Evolutionary conservation across 1,284 basidiomycete genomes (phyloP).

Genomic region (Sutorius eximius): DNA sequence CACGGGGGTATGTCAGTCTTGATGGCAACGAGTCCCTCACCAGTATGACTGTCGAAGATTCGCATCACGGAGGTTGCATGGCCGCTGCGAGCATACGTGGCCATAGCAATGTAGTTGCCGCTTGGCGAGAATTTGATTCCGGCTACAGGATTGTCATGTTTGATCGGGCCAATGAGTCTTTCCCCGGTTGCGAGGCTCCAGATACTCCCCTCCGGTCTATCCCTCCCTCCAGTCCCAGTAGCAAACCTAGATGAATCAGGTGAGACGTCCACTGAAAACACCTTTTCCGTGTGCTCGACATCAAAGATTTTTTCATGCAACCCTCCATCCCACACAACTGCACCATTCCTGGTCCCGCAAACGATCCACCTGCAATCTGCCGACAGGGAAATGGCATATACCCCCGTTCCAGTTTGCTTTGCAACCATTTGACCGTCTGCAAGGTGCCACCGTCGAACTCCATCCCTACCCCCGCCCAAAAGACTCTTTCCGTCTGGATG

Average conservation of each 20-base stretch:
- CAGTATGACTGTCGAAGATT: too few species aligned
- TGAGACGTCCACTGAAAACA: too few species aligned
- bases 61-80: too few species aligned
- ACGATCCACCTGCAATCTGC: neutral
- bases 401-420: neutral
- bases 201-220: neutral
- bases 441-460: neutral
- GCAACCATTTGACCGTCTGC: neutral
- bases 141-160: accelerated
- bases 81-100: too few species aligned
- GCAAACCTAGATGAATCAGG: too few species aligned
- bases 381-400: neutral
- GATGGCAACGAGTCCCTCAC: too few species aligned
- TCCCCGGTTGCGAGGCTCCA: neutral
- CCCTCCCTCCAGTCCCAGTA: too few species aligned
- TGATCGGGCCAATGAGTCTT: neutral
- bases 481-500: neutral
- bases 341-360: too few species aligned
- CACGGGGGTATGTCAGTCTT: too few species aligned
- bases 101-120: neutral
- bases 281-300: too few species aligned
- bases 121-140: neutral
- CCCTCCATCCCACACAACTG: too few species aligned
- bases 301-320: too few species aligned
- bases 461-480: neutral